A percentile compares a stretch with the other conserved stretches of the same genome.
Conservation (phyloP, 129 eudicot species). For the Ambrosia trifida region DNA sequence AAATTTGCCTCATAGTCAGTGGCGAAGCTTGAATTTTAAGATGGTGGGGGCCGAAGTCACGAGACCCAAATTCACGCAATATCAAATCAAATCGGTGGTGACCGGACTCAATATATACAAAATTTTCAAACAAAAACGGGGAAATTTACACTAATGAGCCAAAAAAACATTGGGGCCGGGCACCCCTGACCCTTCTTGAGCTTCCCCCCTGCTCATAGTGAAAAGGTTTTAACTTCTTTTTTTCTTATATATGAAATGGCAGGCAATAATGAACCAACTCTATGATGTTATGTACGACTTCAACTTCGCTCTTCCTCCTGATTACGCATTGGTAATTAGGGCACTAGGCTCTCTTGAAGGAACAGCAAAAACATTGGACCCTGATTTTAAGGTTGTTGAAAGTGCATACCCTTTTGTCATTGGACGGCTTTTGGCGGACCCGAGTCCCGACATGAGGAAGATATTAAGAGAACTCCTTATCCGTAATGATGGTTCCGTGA, state of each 20-base stretch:
- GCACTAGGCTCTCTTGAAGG: conserved; percentile 99
- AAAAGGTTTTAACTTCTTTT: conserved; percentile 13
- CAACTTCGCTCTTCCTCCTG: conserved; percentile 95
- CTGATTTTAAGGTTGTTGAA: conserved; percentile 91
- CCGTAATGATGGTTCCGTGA: conserved; percentile 87
- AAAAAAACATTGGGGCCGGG: no score
- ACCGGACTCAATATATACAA: no score
- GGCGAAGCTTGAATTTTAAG: no score
- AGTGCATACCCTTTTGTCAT: conserved; percentile 96
- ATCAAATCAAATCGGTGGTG: no score
- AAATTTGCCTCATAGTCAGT: not conserved
- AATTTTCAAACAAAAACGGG: no score
- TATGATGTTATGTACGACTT: conserved; percentile 96
- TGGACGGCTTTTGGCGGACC: conserved; percentile 87
- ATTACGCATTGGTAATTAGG: conserved; percentile 91
- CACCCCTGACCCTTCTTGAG: no score
- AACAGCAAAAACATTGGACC: conserved; percentile 93
- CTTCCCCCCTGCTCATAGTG: no score
- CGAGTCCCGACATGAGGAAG: conserved; percentile 96
- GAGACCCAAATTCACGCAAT: no score
- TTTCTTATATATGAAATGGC: conserved; percentile 26
- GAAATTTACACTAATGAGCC: no score
- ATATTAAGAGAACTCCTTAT: conserved; percentile 86
- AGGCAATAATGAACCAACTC: conserved; percentile 91
- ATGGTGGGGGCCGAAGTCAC: no score